phyloP scores from a whole-genome alignment of 108 stramenopile species.

The Bacterosira constricta region DNA sequence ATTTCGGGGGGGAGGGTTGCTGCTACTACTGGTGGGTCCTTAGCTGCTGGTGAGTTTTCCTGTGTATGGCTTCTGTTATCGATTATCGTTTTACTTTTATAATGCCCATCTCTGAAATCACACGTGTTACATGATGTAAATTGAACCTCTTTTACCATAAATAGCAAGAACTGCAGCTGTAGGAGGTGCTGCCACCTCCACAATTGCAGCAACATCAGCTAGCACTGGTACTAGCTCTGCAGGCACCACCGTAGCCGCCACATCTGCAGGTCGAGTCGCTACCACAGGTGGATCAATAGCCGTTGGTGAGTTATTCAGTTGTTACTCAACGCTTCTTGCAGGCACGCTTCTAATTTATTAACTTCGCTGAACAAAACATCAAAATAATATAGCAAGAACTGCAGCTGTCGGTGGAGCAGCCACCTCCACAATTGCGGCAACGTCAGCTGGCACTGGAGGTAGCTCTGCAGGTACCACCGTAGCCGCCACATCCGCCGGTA shows the following conservation, averaged over 20 bases:
- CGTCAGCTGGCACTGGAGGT: no score
- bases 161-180: no score
- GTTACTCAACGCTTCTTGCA: no score
- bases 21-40: background rate
- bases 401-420: conserved; percentile 16
- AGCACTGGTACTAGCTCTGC: background rate
- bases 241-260: background rate
- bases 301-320: no score
- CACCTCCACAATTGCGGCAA: conserved; percentile 7
- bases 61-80: no score
- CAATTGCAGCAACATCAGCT: background rate
- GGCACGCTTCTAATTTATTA: no score
- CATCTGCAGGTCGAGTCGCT: conserved; percentile 8
- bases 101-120: no score
- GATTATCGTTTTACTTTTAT: no score
- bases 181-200: background rate
- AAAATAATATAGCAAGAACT: background rate
- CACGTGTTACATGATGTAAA: no score
- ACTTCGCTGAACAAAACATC: no score
- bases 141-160: no score
- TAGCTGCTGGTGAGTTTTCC: background rate
- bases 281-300: conserved; percentile 11
- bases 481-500: background rate
- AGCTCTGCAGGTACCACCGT: background rate
- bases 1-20: conserved; percentile 1